phyloP scores from a whole-genome alignment of 192 early-diverging fungal species.

The Paraglomus brasilianum region DNA sequence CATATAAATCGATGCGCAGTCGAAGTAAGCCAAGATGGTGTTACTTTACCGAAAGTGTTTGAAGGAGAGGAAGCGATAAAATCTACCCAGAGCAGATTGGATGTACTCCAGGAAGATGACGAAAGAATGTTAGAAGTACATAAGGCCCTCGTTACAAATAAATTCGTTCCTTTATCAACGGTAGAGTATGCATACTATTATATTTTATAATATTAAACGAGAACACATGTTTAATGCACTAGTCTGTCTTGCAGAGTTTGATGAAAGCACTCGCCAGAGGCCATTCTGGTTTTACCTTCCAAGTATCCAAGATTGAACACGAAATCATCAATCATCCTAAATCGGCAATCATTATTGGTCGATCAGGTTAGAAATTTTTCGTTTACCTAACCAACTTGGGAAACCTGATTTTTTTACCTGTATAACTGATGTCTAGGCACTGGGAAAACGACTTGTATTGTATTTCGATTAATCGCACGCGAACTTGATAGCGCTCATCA shows the following conservation, averaged over 20 bases:
- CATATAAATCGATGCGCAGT: background rate
- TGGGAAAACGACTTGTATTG: slow-evolving; percentile 16
- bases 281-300: slow-evolving; percentile 14
- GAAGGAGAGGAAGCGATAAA: background rate
- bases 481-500: too few relatives aligned
- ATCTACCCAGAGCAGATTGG: background rate
- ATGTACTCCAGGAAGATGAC: background rate
- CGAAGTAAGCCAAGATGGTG: background rate
- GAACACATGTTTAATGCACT: background rate
- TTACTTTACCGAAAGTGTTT: background rate
- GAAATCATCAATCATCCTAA: slow-evolving; percentile 20
- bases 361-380: slow-evolving; percentile 19
- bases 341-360: slow-evolving; percentile 22
- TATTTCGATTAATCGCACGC: slow-evolving; percentile 9
- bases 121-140: slow-evolving; percentile 13
- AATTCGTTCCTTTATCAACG: slow-evolving; percentile 13
- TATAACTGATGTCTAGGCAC: slow-evolving; percentile 9
- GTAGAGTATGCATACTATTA: background rate
- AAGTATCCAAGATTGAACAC: slow-evolving; percentile 17
- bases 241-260: slow-evolving; percentile 14
- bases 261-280: background rate
- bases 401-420: background rate
- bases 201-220: background rate
- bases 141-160: slow-evolving; percentile 20
- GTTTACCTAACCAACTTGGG: background rate